Percentiles rank a stretch among this genome's conserved stretches.
These are phyloP conservation scores for Podospora australis DNA, from an alignment of 495 filamentous ascomycete genomes.

Conservation along the genomic window DNA sequence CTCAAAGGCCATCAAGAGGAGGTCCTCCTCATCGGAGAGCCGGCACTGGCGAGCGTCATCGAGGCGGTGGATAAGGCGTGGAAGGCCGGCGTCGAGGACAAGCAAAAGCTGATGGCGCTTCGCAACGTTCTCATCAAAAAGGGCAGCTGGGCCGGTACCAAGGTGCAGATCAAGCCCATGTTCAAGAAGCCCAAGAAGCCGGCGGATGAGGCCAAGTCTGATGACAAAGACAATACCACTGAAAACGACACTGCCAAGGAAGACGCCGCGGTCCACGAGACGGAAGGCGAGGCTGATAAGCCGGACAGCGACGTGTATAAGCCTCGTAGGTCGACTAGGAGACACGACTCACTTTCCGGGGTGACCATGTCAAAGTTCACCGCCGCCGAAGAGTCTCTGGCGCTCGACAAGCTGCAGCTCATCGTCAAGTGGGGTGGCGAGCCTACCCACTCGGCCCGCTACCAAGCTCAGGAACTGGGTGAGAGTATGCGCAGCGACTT, in stretches of 20 bases:
- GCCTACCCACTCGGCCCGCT: constrained; percentile 92
- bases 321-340: constrained; percentile 40
- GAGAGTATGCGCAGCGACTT: constrained; percentile 94
- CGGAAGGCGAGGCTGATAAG: constrained; percentile 12
- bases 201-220: constrained; percentile 47
- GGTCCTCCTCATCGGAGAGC: constrained; percentile 85
- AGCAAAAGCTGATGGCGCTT: constrained; percentile 73
- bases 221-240: constrained; percentile 22
- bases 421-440: constrained; percentile 99
- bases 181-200: constrained; percentile 60
- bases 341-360: constrained; percentile 77
- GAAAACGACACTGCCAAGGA: constrained; percentile 1
- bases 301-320: constrained; percentile 7
- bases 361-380: constrained; percentile 85
- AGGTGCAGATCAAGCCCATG: constrained; percentile 99
- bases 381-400: constrained; percentile 78
- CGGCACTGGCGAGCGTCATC: constrained; percentile 82
- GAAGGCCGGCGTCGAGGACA: constrained; percentile 72
- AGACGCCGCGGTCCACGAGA: constrained; percentile 2
- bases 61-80: constrained; percentile 76
- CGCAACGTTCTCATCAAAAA: constrained; percentile 85
- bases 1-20: constrained; percentile 94
- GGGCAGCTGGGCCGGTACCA: constrained; percentile 87
- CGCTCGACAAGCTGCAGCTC: constrained; percentile 90
- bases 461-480: constrained; percentile 90